Conservation (phyloP, 768 basidiomycete species). For the Zangia roseola region DNA sequence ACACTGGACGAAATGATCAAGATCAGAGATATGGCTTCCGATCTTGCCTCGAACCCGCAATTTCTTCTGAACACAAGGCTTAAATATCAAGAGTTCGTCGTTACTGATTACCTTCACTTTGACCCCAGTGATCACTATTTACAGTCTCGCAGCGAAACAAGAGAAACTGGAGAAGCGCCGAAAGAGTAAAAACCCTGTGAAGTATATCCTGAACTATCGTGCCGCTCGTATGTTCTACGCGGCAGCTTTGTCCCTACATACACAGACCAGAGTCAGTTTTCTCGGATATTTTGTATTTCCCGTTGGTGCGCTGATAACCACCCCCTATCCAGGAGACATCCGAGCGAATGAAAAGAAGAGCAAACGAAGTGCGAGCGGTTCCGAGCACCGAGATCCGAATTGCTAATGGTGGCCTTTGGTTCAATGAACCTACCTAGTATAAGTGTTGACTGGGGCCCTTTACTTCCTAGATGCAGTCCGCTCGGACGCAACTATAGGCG, state of each 20-base stretch:
- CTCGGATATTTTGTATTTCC: background rate
- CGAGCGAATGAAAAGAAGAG: constrained; percentile 3
- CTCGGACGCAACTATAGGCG: background rate
- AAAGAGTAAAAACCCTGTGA: constrained; percentile 1
- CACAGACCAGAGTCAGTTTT: background rate
- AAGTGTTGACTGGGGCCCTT: background rate
- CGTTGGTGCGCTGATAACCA: background rate
- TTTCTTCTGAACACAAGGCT: no score
- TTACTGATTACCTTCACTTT: no score
- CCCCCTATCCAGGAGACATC: constrained; percentile 1
- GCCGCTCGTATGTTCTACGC: constrained; percentile 3
- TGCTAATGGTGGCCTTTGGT: background rate
- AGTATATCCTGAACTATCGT: background rate
- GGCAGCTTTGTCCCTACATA: background rate
- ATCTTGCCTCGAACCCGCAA: no score
- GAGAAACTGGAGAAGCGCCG: background rate
- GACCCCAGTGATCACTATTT: no score
- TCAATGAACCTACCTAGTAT: background rate
- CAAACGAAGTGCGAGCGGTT: background rate
- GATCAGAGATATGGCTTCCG: no score
- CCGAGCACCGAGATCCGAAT: background rate
- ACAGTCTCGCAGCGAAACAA: background rate
- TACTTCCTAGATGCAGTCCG: background rate
- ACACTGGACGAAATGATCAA: no score
- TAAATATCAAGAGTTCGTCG: no score